Percentiles rank a stretch among this genome's conserved stretches.
Conservation (phyloP, 148 eudicot genomes). For the Linanthus parryae region DNA sequence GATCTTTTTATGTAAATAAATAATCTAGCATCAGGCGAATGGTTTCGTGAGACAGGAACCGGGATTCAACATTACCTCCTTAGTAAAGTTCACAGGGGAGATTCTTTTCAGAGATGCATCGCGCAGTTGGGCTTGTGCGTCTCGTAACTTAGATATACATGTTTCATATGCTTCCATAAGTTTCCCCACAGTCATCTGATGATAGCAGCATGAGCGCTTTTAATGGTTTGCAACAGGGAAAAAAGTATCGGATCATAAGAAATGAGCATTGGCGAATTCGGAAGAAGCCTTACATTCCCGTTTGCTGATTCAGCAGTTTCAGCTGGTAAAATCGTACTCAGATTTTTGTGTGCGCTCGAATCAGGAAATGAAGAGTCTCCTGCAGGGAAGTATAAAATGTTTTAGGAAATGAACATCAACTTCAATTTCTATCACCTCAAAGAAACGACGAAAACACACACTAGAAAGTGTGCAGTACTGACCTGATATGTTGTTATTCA, state of each 20-base stretch:
- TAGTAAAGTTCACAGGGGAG: conserved; percentile 76
- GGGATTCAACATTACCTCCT: conserved; percentile 44
- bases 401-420: conserved; percentile 7
- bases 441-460: background rate
- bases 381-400: too few relatives aligned
- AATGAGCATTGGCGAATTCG: conserved; percentile 11
- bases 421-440: background rate
- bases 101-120: conserved; percentile 45
- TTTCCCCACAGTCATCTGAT: conserved; percentile 51
- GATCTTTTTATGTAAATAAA: too few relatives aligned
- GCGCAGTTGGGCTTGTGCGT: conserved; percentile 49
- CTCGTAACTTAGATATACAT: conserved; percentile 54
- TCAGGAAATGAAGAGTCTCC: too few relatives aligned
- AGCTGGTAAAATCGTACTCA: conserved; percentile 23
- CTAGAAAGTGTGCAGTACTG: conserved; percentile 12
- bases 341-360: conserved; percentile 23
- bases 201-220: background rate
- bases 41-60: too few relatives aligned
- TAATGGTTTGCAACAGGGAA: conserved; percentile 6
- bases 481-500: conserved; percentile 37
- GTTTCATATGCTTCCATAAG: conserved; percentile 60
- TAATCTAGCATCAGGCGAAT: too few relatives aligned
- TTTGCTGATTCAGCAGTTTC: conserved; percentile 21
- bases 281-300: conserved; percentile 37
- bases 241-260: conserved; percentile 1